Evolutionary conservation across 2,329 filamentous ascomycete genomes (phyloP).

Genomic region (Harringtonia aguacate): DNA sequence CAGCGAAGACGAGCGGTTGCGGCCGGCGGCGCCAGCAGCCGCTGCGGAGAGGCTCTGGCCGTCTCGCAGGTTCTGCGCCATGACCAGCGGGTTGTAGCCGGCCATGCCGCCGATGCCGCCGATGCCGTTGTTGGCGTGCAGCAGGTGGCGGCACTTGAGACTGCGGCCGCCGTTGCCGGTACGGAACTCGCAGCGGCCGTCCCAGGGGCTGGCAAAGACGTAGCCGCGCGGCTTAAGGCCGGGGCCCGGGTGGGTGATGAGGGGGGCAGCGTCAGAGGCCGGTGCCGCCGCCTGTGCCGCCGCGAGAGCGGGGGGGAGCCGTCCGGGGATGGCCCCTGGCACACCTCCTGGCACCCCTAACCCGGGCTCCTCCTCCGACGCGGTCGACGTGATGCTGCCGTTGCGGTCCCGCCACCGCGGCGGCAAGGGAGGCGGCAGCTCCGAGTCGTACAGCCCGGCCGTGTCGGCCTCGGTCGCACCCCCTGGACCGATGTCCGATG

Average conservation of each 20-base stretch:
- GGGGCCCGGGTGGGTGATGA: constrained; percentile 31
- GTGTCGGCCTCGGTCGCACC: neutral
- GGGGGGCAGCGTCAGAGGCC: neutral
- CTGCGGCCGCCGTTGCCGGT: constrained; percentile 67
- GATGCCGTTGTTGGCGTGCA: constrained; percentile 23
- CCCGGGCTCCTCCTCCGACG: neutral
- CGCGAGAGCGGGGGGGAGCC: too few relatives aligned
- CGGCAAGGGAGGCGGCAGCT: constrained; percentile 10
- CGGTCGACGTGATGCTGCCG: too few relatives aligned
- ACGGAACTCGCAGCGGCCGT: constrained; percentile 74
- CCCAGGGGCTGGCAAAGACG: constrained; percentile 77
- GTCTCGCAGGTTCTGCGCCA: constrained; percentile 20
- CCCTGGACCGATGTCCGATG: constrained; percentile 9
- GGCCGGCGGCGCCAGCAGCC: constrained; percentile 3
- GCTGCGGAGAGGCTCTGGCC: constrained; percentile 17
- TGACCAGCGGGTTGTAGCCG: constrained; percentile 33
- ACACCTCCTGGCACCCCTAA: too few relatives aligned
- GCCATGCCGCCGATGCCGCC: constrained; percentile 13
- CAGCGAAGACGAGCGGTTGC: constrained; percentile 15
- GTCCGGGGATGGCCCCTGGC: too few relatives aligned
- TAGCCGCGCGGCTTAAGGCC: constrained; percentile 54
- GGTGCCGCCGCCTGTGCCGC: neutral
- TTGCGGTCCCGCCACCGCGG: too few relatives aligned
- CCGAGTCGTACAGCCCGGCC: constrained; percentile 9
- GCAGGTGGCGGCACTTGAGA: constrained; percentile 63